phyloP scores from a whole-genome alignment of 202 grass and related monocot genomes.

The Setaria italica region DNA sequence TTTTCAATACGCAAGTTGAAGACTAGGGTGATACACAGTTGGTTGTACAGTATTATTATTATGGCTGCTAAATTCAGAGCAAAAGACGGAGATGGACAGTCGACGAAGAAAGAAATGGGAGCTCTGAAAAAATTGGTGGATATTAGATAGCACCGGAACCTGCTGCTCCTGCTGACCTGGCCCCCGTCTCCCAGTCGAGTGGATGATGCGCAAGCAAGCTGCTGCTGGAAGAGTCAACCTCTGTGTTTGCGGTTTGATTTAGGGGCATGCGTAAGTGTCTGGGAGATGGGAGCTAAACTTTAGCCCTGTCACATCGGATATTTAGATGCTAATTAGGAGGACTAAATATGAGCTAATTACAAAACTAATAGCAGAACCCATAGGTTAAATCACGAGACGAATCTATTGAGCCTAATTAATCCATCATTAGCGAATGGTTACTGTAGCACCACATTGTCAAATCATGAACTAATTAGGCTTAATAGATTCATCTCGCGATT shows the following conservation, averaged over 20 bases:
- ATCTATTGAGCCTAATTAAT: no score
- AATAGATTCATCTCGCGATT: no score
- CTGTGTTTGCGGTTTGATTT: neutral
- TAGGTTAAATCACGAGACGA: no score
- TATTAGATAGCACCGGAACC: neutral
- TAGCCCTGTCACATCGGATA: no score
- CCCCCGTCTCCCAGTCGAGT: neutral
- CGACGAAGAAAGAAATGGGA: neutral
- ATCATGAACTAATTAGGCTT: no score
- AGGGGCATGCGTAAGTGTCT: neutral
- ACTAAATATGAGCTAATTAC: no score
- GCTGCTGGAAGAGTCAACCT: conserved; percentile 14
- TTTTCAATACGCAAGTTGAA: conserved; percentile 63
- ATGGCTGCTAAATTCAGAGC: conserved; percentile 6
- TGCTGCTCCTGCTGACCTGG: neutral
- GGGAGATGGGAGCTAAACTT: no score
- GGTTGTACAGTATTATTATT: no score
- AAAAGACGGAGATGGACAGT: neutral
- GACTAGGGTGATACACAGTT: conserved; percentile 15
- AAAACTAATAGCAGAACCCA: no score
- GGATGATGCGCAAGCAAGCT: conserved; percentile 17
- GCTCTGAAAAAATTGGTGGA: neutral
- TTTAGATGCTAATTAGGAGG: no score
- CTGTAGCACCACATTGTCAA: no score
- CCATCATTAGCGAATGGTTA: no score